Evolutionary conservation across 345 rosid species (phyloP).

Genomic region (Microcos paniculata): DNA sequence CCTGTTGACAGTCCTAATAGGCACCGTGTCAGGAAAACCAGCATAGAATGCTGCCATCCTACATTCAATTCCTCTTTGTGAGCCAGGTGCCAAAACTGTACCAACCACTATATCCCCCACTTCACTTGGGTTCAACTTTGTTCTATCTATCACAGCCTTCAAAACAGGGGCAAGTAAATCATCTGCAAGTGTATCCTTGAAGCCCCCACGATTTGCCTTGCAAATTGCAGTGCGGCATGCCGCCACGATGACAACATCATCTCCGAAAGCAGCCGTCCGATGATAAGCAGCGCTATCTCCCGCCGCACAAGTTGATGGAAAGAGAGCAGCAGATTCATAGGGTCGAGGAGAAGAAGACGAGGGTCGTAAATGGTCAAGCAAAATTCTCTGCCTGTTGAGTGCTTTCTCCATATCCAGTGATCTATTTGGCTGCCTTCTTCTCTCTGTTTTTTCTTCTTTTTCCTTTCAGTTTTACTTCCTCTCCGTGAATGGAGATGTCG

Average conservation of each 20-base stretch:
- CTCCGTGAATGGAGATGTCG: no score
- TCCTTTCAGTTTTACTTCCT: no score
- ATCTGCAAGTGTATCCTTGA: conserved; percentile 90
- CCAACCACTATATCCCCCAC: conserved; percentile 94
- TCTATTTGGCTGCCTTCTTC: no score
- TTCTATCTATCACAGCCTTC: conserved; percentile 75
- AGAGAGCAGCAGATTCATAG: conserved; percentile 36
- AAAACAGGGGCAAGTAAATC: conserved; percentile 81
- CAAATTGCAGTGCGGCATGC: no score
- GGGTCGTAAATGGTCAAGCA: conserved; percentile 75
- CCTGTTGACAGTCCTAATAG: no score
- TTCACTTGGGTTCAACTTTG: conserved; percentile 74
- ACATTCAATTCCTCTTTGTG: conserved; percentile 78
- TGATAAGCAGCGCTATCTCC: conserved; percentile 56
- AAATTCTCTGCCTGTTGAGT: conserved; percentile 62
- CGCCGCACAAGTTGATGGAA: conserved; percentile 66
- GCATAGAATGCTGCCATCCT: conserved; percentile 93
- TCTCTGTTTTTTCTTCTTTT: no score
- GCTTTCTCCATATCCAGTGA: conserved; percentile 67
- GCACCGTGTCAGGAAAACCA: conserved; percentile 93
- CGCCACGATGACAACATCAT: conserved; percentile 92
- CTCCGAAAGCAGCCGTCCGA: conserved; percentile 71
- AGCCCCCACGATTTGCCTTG: conserved; percentile 86
- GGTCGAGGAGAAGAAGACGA: conserved; percentile 37
- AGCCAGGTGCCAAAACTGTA: conserved; percentile 85